phyloP scores from a whole-genome alignment of 306 rosid genomes.

The Begonia loranthoides region DNA sequence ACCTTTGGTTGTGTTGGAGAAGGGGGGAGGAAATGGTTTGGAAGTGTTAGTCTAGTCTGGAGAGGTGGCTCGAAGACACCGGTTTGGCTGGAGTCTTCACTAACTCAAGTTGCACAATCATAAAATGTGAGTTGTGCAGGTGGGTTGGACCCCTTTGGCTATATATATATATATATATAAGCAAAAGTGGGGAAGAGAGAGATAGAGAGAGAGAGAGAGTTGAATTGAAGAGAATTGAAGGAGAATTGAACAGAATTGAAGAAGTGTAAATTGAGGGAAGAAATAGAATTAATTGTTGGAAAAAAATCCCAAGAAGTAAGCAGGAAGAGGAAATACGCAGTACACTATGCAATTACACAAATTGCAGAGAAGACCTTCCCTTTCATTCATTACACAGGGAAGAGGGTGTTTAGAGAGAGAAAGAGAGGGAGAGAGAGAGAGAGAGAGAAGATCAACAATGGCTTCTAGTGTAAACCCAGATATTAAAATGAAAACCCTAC shows the following conservation, averaged over 20 bases:
- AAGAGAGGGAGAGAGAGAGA: conserved; percentile 9
- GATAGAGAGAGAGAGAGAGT: conserved; percentile 25
- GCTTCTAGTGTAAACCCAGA: conserved; percentile 33
- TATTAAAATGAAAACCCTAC: conserved; percentile 22
- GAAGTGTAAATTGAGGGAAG: conserved; percentile 72
- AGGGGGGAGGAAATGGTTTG: background rate
- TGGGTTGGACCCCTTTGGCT: background rate
- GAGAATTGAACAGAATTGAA: conserved; percentile 56
- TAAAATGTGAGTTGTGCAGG: too few relatives aligned
- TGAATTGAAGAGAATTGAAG: conserved; percentile 15
- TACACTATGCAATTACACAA: conserved; percentile 57
- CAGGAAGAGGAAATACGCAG: conserved; percentile 69
- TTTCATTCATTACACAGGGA: conserved; percentile 55
- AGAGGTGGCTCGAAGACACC: too few relatives aligned
- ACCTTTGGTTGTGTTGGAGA: too few relatives aligned
- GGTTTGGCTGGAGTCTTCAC: too few relatives aligned
- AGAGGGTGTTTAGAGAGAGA: conserved; percentile 58
- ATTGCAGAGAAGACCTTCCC: conserved; percentile 40
- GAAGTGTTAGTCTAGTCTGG: too few relatives aligned
- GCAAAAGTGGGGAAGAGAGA: conserved; percentile 29
- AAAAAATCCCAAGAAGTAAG: conserved; percentile 56
- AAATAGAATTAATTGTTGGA: conserved; percentile 66
- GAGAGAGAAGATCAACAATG: conserved; percentile 17
- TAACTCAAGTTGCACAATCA: too few relatives aligned
- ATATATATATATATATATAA: conserved; percentile 38